Percentiles rank a stretch among this genome's conserved stretches.
phyloP scores from a whole-genome alignment of 495 filamentous ascomycete genomes.

The Aeminium ludgeri region DNA sequence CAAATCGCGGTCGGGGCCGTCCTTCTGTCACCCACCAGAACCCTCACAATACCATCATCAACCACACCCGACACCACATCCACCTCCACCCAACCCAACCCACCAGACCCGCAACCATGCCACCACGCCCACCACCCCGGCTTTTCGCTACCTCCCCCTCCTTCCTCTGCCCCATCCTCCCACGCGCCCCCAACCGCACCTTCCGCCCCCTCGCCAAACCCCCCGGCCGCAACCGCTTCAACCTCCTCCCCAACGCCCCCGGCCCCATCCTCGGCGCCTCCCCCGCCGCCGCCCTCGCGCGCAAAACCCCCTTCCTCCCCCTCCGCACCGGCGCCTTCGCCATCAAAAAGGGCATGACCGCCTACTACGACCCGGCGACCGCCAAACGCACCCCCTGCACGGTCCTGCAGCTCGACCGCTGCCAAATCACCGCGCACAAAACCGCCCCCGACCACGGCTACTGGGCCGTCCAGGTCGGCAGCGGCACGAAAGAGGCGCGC shows the following conservation, averaged over 20 bases:
- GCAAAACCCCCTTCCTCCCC: constrained; percentile 59
- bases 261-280: constrained; percentile 52
- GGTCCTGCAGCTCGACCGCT: constrained; percentile 82
- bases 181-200: constrained; percentile 17
- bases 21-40: too few relatives aligned
- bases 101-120: constrained; percentile 13
- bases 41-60: too few relatives aligned
- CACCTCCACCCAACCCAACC: too few relatives aligned
- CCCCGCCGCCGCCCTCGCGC: constrained; percentile 60
- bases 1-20: too few relatives aligned
- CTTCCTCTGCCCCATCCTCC: constrained; percentile 13
- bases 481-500: constrained; percentile 53
- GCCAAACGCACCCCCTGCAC: constrained; percentile 73
- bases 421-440: constrained; percentile 75
- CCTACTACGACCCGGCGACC: constrained; percentile 57
- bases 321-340: constrained; percentile 67
- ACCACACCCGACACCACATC: too few relatives aligned
- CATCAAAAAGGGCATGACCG: constrained; percentile 89
- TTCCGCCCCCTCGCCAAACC: constrained; percentile 32
- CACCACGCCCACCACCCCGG: constrained; percentile 16
- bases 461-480: constrained; percentile 77
- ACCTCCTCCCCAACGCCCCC: constrained; percentile 57
- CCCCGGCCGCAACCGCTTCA: constrained; percentile 38
- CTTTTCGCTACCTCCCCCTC: constrained; percentile 16
- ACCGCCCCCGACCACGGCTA: constrained; percentile 68